Percentiles rank a stretch among this genome's conserved stretches.
Evolutionary conservation across 208 protist genomes (phyloP).

Genomic region (Acanthamoeba lugdunensis): DNA sequence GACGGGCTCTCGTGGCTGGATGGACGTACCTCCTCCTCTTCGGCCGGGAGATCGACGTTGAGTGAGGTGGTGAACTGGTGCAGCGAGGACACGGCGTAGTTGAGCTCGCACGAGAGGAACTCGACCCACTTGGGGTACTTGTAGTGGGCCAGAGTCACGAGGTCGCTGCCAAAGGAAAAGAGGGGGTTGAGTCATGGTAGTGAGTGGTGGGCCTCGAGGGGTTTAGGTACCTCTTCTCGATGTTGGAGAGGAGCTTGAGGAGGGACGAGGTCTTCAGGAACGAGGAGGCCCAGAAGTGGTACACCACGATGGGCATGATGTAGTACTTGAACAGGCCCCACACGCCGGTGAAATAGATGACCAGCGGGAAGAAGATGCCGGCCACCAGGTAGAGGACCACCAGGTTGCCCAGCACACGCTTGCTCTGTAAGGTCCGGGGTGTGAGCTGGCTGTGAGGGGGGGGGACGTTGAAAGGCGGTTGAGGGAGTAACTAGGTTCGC

Average conservation of each 20-base stretch:
- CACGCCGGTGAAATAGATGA: slow-evolving; percentile 77
- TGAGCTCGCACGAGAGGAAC: slow-evolving; percentile 71
- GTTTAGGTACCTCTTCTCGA: slow-evolving; percentile 11
- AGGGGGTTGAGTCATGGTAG: neutral
- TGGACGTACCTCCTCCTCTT: slow-evolving; percentile 17
- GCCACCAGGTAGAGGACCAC: slow-evolving; percentile 72
- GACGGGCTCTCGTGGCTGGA: neutral
- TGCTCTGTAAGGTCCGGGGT: slow-evolving; percentile 31
- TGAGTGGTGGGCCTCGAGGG: neutral
- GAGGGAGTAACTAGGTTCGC: neutral
- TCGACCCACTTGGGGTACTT: slow-evolving; percentile 78
- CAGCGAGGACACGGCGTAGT: slow-evolving; percentile 74
- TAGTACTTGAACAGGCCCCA: slow-evolving; percentile 83
- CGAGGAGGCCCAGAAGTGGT: slow-evolving; percentile 82
- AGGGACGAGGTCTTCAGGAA: slow-evolving; percentile 78
- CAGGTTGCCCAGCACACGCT: slow-evolving; percentile 59
- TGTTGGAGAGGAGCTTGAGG: slow-evolving; percentile 50
- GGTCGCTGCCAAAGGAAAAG: slow-evolving; percentile 46
- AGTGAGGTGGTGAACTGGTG: slow-evolving; percentile 70
- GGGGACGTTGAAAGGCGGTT: neutral
- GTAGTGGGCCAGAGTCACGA: slow-evolving; percentile 74
- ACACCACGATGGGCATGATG: slow-evolving; percentile 79
- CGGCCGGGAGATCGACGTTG: slow-evolving; percentile 50
- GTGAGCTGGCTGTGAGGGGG: neutral
- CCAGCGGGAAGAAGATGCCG: slow-evolving; percentile 76